phyloP scores from a whole-genome alignment of 305 asterid genomes.

The Ilex paraguariensis region DNA sequence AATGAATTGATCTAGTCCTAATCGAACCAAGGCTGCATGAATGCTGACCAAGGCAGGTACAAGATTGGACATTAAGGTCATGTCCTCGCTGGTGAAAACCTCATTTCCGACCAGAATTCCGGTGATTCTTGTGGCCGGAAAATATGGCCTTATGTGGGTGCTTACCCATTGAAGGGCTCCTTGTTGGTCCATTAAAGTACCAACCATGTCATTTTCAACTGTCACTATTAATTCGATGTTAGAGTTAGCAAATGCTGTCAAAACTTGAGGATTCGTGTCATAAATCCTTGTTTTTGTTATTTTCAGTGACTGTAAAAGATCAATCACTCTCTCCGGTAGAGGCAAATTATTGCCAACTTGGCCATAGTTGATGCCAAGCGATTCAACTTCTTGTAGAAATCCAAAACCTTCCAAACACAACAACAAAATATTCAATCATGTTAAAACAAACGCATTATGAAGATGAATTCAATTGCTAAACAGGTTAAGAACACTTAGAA shows the following conservation, averaged over 20 bases:
- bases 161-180: slow-evolving; percentile 71
- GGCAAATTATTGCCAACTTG: slow-evolving; percentile 88
- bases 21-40: slow-evolving; percentile 48
- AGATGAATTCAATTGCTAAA: too few species aligned
- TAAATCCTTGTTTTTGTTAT: slow-evolving; percentile 70
- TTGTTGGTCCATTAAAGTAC: slow-evolving; percentile 48
- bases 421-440: background rate
- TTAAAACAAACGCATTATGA: background rate
- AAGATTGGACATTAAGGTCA: slow-evolving; percentile 43
- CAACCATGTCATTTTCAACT: slow-evolving; percentile 56
- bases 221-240: slow-evolving; percentile 64
- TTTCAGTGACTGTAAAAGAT: slow-evolving; percentile 54
- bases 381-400: slow-evolving; percentile 29
- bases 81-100: slow-evolving; percentile 58
- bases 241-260: slow-evolving; percentile 67
- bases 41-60: slow-evolving; percentile 77
- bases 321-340: slow-evolving; percentile 52
- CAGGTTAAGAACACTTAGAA: background rate
- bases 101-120: slow-evolving; percentile 87
- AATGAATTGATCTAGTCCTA: slow-evolving; percentile 44
- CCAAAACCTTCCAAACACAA: slow-evolving; percentile 28
- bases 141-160: slow-evolving; percentile 46
- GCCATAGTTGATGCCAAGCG: slow-evolving; percentile 89
- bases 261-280: slow-evolving; percentile 68
- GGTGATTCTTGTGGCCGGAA: slow-evolving; percentile 68